Base-by-base conservation (phyloP, 768 basidiomycete species). In the Lentinula lateritia region DNA sequence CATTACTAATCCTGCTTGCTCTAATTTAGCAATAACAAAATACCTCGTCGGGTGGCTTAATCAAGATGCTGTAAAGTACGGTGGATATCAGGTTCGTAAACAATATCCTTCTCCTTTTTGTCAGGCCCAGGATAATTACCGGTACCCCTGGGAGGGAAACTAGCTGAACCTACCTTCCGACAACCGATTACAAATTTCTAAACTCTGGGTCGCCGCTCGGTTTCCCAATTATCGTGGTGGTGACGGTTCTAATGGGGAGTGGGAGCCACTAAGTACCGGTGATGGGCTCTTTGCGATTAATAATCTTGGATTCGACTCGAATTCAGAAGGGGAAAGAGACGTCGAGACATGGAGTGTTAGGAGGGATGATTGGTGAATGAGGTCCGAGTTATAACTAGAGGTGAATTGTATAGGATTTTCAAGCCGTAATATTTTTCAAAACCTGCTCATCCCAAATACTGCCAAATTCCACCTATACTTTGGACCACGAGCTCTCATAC, bases 31-130 rank as follows among this genome's bases (percentile, higher is more conserved):
- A 2, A 67, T 61, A 38, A 67, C 74, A 13, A 69, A 73, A 7
- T 74, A 71, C 67, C 74, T 76, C 52, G 66, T 73, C 34, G 76
- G 72, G 9, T 79, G 76, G 78, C 65, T 79, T 3, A 76, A 79
- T 55, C 70, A 68, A 4, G 76, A 75, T 2, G 77, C 77, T 46
- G 69, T 70, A 39, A 72, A 73, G 55, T 74, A 75, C 61, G 76
- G 77, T 4, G 76, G 75, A 18, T 66, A 68, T 60, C 75, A 75
- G 69, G 72, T 75, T 5, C 4, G 34, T 55, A 6, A 41, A 42
- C 6, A n/a, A 7, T 41, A 20, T 20, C 8, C 9, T 20, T 23
- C 15, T 42, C 8, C 41, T 55, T 18, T 28, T 28, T 28, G 28
- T 28, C 28, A 28, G 28, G 28, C 28, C 28, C 28, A 28, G 28